A percentile compares a stretch with the other conserved stretches of the same genome.
These are phyloP conservation scores for Chamaecyparis obtusa DNA, from an alignment of 75 land plant genomes.

Conservation along the genomic window DNA sequence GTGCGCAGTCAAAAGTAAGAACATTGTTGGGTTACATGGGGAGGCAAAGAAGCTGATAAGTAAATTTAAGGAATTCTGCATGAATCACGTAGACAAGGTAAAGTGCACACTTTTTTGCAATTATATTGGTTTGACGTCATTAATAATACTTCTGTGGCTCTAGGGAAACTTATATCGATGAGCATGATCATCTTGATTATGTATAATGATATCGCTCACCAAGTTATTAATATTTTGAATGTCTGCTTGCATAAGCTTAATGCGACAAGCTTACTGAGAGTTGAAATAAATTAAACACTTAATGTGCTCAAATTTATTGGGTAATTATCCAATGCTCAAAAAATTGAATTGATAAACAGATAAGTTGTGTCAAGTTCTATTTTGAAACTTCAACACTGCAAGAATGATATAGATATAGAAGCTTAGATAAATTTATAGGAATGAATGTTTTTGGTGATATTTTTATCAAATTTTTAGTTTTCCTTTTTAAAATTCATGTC, in stretches of 20 bases:
- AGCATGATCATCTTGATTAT: not conserved
- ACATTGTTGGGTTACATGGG: conserved; percentile 33
- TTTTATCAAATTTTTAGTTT: not conserved
- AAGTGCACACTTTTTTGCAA: not conserved
- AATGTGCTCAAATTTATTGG: not conserved
- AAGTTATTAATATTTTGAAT: not conserved
- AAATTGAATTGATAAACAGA: not conserved
- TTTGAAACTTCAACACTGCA: not conserved
- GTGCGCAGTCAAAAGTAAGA: conserved; percentile 44
- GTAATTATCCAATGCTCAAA: not conserved
- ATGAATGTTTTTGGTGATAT: not conserved
- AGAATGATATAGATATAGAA: not conserved
- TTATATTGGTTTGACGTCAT: not conserved
- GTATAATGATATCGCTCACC: not conserved
- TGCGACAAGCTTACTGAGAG: not conserved
- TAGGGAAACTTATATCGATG: not conserved
- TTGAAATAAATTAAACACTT: not conserved
- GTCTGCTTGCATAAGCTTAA: not conserved
- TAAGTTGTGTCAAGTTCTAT: not conserved
- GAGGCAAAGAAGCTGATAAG: conserved; percentile 48
- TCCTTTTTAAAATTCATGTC: not conserved
- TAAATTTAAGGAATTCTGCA: conserved; percentile 49
- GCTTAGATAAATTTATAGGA: not conserved
- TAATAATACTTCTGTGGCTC: not conserved
- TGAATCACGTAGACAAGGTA: conserved; percentile 61